Percentiles rank a stretch among this genome's conserved stretches.
phyloP scores from a whole-genome alignment of 1,139 yeast genomes.

The Geotrichum citri-aurantii region DNA sequence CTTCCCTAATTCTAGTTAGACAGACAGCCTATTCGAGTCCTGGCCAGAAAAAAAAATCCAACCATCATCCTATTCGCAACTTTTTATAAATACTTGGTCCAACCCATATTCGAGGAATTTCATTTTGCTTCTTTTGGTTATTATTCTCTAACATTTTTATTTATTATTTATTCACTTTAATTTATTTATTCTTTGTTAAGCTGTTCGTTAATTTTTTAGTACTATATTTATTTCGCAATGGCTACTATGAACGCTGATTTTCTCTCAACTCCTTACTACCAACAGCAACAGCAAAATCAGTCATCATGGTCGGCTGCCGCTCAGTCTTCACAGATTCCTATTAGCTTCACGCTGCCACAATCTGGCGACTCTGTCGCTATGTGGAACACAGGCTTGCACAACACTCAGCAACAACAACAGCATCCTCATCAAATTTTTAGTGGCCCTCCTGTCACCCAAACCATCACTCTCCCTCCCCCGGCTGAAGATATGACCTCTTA shows the following conservation, averaged over 20 bases:
- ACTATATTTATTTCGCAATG: background rate
- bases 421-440: background rate
- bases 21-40: background rate
- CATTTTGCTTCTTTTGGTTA: background rate
- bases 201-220: background rate
- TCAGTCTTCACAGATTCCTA: background rate
- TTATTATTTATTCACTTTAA: background rate
- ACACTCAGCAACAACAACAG: background rate
- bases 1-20: background rate
- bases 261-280: slow-evolving; percentile 9
- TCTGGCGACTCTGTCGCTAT: background rate
- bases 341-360: background rate
- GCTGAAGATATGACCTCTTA: background rate
- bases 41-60: background rate
- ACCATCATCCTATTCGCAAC: background rate
- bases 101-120: background rate
- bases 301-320: slow-evolving; percentile 1
- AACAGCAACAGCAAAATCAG: background rate
- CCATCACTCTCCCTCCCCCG: slow-evolving; percentile 1
- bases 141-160: background rate
- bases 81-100: background rate
- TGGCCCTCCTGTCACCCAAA: slow-evolving; percentile 11
- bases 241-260: slow-evolving; percentile 11
- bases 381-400: slow-evolving; percentile 3
- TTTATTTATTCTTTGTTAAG: background rate